Evolutionary conservation across 2,329 filamentous ascomycete species (phyloP).

Genomic region (Penicillium sp.): DNA sequence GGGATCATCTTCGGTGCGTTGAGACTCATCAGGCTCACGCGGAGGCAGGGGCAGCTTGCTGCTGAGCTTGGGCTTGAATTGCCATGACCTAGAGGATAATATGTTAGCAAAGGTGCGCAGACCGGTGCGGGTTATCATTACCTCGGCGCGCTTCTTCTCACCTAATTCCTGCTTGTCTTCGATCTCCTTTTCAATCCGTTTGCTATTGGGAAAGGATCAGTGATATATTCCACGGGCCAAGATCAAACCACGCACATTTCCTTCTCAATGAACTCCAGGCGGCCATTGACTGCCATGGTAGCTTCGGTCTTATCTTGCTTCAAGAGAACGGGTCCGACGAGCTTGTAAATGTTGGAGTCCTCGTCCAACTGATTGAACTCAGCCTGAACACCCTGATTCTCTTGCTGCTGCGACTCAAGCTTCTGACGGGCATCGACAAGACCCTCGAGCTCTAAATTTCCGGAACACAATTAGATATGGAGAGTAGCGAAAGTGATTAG

Average conservation of each 20-base stretch:
- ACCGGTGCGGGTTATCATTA: constrained; percentile 34
- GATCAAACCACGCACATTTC: constrained; percentile 68
- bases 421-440: constrained; percentile 79
- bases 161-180: constrained; percentile 62
- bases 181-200: constrained; percentile 66
- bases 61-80: constrained; percentile 39
- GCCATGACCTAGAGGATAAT: constrained; percentile 34
- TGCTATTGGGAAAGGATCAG: constrained; percentile 43
- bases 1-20: not conserved
- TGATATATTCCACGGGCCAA: not conserved
- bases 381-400: constrained; percentile 86
- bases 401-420: constrained; percentile 87
- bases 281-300: constrained; percentile 82
- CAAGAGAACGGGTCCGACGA: constrained; percentile 84
- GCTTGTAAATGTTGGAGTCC: constrained; percentile 90
- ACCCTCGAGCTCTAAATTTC: constrained; percentile 69
- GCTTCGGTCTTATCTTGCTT: constrained; percentile 94
- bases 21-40: constrained; percentile 21
- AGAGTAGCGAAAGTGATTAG: not conserved
- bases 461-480: constrained; percentile 11
- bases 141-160: constrained; percentile 64
- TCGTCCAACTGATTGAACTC: constrained; percentile 79
- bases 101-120: constrained; percentile 15
- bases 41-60: constrained; percentile 33
- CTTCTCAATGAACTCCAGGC: constrained; percentile 86